Evolutionary conservation across 257 asterid species (phyloP).

Genomic region (Solanum bulbocastanum): DNA sequence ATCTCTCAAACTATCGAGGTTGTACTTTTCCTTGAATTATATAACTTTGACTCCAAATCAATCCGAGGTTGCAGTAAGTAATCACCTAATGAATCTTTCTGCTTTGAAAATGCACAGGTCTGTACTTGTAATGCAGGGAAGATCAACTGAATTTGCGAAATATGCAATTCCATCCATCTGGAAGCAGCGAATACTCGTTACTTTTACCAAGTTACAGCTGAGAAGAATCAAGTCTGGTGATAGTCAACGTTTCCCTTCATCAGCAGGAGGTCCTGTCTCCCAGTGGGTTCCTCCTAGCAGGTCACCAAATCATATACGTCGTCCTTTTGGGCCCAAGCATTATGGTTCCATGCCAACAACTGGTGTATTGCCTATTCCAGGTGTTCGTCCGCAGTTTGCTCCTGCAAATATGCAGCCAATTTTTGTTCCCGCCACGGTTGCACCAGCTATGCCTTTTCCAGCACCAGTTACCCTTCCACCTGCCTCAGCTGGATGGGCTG

Average conservation of each 20-base stretch:
- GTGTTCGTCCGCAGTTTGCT: conserved; percentile 23
- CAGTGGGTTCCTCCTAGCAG: conserved; percentile 52
- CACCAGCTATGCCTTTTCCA: conserved; percentile 48
- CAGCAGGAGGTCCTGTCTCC: conserved; percentile 24
- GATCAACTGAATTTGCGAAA: conserved; percentile 45
- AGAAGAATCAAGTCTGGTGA: conserved; percentile 25
- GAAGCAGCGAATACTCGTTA: conserved; percentile 65
- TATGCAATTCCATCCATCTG: conserved; percentile 55
- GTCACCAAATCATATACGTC: conserved; percentile 42
- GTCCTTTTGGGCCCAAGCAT: conserved; percentile 33
- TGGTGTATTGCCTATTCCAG: conserved; percentile 28
- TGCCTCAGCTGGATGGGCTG: conserved; percentile 46
- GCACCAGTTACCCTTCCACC: conserved; percentile 44
- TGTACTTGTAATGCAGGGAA: conserved; percentile 62
- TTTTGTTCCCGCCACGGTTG: conserved; percentile 36
- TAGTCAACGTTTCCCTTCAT: conserved; percentile 19
- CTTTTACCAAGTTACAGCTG: conserved; percentile 53
- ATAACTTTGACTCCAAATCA: neutral
- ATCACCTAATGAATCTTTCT: neutral
- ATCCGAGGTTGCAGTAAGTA: neutral
- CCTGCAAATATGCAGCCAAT: conserved; percentile 48
- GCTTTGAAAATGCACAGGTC: conserved; percentile 35
- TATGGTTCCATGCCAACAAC: conserved; percentile 33
- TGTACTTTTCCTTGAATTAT: neutral
- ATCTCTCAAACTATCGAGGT: no score